Conservation (phyloP, 2,329 filamentous ascomycete genomes). For the Ascochyta viciae-villosae region DNA sequence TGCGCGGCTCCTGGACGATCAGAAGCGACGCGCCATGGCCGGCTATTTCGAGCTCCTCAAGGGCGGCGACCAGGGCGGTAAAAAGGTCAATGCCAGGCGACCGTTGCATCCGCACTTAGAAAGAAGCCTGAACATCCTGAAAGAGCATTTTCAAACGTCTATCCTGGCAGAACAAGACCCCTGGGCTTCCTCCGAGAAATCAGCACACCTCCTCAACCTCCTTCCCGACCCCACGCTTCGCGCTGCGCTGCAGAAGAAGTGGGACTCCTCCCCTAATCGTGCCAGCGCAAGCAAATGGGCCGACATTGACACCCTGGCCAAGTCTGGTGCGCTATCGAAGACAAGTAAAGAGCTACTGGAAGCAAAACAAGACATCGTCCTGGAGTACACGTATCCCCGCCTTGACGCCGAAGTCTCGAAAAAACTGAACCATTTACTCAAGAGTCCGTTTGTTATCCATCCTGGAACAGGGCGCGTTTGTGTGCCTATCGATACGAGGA, state of each 20-base stretch:
- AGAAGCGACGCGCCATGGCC: constrained; percentile 82
- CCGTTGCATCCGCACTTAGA: constrained; percentile 90
- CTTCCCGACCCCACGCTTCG: constrained; percentile 82
- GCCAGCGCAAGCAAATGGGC: constrained; percentile 85
- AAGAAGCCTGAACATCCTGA: constrained; percentile 85
- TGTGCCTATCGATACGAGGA: constrained; percentile 84
- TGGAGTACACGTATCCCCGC: constrained; percentile 97
- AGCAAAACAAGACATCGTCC: constrained; percentile 92
- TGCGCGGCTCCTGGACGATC: constrained; percentile 83
- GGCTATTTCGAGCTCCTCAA: constrained; percentile 90
- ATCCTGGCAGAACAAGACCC: constrained; percentile 87
- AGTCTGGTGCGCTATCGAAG: constrained; percentile 75
- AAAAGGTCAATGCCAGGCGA: constrained; percentile 82
- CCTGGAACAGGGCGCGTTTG: constrained; percentile 93
- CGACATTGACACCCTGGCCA: constrained; percentile 87
- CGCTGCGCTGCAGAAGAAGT: constrained; percentile 84
- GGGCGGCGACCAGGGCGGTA: constrained; percentile 83
- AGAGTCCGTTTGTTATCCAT: constrained; percentile 95
- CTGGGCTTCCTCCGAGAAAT: constrained; percentile 72
- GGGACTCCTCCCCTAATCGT: constrained; percentile 82
- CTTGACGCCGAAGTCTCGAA: constrained; percentile 98
- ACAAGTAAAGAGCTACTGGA: constrained; percentile 77
- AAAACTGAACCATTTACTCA: constrained; percentile 97
- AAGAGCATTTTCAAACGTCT: constrained; percentile 81
- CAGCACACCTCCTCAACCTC: constrained; percentile 80